These are phyloP conservation scores for Puccinia brachypodii DNA, from an alignment of 1,284 basidiomycete species.

Conservation along the genomic window DNA sequence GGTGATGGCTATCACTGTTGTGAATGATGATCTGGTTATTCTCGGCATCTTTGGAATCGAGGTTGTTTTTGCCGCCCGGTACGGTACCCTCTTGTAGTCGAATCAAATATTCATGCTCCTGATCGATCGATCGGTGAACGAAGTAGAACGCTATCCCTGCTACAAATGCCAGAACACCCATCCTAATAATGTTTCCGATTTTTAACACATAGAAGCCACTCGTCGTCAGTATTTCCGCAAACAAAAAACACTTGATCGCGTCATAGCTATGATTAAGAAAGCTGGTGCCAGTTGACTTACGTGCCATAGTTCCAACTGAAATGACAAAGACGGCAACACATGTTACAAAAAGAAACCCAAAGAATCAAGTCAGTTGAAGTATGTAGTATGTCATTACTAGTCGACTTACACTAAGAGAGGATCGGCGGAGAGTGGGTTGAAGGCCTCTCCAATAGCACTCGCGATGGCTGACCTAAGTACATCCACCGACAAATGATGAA, in stretches of 20 bases:
- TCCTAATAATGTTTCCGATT: constrained; percentile 8
- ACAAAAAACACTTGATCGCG: background rate
- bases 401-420: constrained; percentile 35
- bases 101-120: constrained; percentile 31
- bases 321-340: background rate
- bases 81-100: constrained; percentile 22
- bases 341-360: background rate
- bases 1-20: background rate
- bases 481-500: background rate
- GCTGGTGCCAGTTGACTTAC: too few species aligned
- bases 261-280: background rate
- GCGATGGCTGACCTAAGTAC: constrained; percentile 29
- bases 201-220: background rate
- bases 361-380: constrained; percentile 1
- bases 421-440: constrained; percentile 39
- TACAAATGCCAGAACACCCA: constrained; percentile 35
- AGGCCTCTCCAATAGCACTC: constrained; percentile 46
- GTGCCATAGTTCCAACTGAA: constrained; percentile 45
- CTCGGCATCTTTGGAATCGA: background rate
- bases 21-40: background rate
- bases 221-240: background rate
- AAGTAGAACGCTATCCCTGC: constrained; percentile 28
- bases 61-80: background rate
- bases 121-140: constrained; percentile 22
- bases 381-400: background rate